Conservation (phyloP, 2,329 filamentous ascomycete species). For the Aspergillus ochraceus region DNA sequence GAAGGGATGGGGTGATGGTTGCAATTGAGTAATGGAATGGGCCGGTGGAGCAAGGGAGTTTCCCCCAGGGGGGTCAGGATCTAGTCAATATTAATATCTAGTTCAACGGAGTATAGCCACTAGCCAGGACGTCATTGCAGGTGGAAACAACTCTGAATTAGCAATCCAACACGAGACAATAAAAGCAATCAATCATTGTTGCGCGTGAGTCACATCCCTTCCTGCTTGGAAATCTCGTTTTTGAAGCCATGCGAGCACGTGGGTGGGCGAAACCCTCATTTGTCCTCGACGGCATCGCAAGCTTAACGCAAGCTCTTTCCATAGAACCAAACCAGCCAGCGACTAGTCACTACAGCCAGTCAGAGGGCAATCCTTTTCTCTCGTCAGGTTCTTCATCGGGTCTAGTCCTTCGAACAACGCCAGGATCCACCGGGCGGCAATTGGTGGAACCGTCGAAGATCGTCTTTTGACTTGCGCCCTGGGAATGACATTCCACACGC, state of each 20-base stretch:
- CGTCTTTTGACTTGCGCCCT: constrained; percentile 1
- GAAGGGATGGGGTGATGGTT: constrained; percentile 18
- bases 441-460: constrained; percentile 1
- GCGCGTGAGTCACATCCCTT: neutral
- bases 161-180: too few relatives aligned
- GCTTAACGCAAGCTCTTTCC: neutral
- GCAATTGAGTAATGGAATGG: constrained; percentile 19
- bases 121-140: neutral
- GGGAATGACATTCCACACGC: neutral
- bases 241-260: neutral
- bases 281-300: neutral
- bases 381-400: neutral
- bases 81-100: neutral
- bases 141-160: too few relatives aligned
- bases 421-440: neutral
- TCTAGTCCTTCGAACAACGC: neutral
- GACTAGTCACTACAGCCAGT: too few relatives aligned
- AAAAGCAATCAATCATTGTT: too few relatives aligned
- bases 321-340: too few relatives aligned
- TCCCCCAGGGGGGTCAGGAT: neutral
- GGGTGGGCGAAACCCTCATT: neutral
- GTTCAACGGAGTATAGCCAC: neutral
- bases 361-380: neutral
- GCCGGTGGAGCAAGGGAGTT: constrained; percentile 5
- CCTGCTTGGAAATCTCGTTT: neutral